A percentile compares a stretch with the other conserved stretches of the same genome.
phyloP scores from a whole-genome alignment of 2,329 filamentous ascomycete species.

The Aspergillus awamori region DNA sequence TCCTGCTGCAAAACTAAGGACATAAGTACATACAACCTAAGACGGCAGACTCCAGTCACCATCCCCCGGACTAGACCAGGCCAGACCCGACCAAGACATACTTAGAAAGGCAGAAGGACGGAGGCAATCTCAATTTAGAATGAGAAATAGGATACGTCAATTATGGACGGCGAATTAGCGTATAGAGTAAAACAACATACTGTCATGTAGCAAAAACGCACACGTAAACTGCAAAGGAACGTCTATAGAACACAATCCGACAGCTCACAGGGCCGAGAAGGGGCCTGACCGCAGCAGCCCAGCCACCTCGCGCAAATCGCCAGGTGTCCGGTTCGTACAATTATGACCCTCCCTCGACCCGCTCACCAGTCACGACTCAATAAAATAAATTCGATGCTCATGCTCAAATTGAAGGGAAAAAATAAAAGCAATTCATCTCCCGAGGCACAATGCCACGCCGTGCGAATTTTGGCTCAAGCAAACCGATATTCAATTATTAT shows the following conservation, averaged over 20 bases:
- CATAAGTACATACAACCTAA: too few species aligned
- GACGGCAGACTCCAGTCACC: too few species aligned
- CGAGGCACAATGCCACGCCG: conserved; percentile 28
- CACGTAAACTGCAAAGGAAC: conserved; percentile 24
- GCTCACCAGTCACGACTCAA: not conserved
- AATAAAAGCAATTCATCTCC: conserved; percentile 27
- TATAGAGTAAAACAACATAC: conserved; percentile 5
- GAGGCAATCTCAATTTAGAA: not conserved
- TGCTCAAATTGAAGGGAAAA: not conserved
- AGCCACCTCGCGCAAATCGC: conserved; percentile 14
- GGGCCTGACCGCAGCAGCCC: conserved; percentile 17
- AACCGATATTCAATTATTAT: conserved; percentile 45
- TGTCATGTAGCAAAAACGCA: conserved; percentile 19
- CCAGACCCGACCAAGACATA: too few species aligned
- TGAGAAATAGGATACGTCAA: not conserved
- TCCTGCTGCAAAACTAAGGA: too few species aligned
- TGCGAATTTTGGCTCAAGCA: conserved; percentile 34
- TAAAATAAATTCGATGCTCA: not conserved
- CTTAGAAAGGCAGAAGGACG: too few species aligned
- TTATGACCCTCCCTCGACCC: conserved; percentile 15
- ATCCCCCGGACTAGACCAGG: too few species aligned
- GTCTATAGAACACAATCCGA: conserved; percentile 28
- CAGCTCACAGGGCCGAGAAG: conserved; percentile 14
- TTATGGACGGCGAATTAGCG: not conserved
- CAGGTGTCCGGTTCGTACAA: not conserved